Percentiles rank a stretch among this genome's conserved stretches.
Evolutionary conservation across 768 basidiomycete species (phyloP).

Genomic region (Naganishia kalamii): DNA sequence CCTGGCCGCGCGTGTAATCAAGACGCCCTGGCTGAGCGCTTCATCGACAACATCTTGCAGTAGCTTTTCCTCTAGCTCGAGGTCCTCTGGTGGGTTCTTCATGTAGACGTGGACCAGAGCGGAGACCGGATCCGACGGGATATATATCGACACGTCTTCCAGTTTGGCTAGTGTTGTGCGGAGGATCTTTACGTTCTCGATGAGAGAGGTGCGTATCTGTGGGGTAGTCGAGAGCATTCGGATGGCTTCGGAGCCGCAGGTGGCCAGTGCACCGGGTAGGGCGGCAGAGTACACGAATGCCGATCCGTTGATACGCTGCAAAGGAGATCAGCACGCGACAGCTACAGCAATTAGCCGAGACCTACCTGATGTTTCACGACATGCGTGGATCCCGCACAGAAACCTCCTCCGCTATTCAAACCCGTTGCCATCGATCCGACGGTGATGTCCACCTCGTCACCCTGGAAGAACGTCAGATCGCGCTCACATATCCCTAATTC

Average conservation of each 20-base stretch:
- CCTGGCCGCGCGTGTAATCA: slow-evolving; percentile 77
- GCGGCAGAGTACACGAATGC: slow-evolving; percentile 95
- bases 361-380: slow-evolving; percentile 82
- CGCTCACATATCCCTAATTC: not conserved
- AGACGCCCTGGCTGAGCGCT: slow-evolving; percentile 66
- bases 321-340: not conserved
- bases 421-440: slow-evolving; percentile 81
- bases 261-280: slow-evolving; percentile 81
- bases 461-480: slow-evolving; percentile 49
- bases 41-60: slow-evolving; percentile 93
- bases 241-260: slow-evolving; percentile 79
- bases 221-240: slow-evolving; percentile 69
- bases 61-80: slow-evolving; percentile 62
- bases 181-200: slow-evolving; percentile 71
- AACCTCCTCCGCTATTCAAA: slow-evolving; percentile 78
- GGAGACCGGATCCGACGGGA: slow-evolving; percentile 78
- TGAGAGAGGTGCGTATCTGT: slow-evolving; percentile 65
- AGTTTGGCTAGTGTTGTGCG: slow-evolving; percentile 75
- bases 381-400: slow-evolving; percentile 79
- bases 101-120: slow-evolving; percentile 81
- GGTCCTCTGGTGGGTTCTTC: slow-evolving; percentile 38
- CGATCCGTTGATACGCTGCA: slow-evolving; percentile 85
- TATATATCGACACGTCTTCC: slow-evolving; percentile 62
- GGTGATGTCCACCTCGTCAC: slow-evolving; percentile 87
- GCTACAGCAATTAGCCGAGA: not conserved